A percentile compares a stretch with the other conserved stretches of the same genome.
Conservation (phyloP, 2,329 filamentous ascomycete species). For the Claviceps purpurea region DNA sequence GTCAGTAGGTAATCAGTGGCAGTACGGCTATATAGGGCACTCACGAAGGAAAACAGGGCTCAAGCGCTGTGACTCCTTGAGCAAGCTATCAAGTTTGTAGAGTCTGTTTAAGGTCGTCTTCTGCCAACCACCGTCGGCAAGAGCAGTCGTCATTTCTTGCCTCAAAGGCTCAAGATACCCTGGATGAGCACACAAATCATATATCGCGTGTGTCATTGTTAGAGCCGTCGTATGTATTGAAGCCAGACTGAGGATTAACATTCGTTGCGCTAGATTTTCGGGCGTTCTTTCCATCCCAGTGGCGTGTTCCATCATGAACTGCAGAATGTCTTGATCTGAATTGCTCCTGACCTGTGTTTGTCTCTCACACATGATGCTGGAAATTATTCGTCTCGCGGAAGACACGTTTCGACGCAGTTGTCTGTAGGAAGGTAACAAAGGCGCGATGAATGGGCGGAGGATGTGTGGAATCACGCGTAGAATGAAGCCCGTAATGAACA, state of each 20-base stretch:
- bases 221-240: constrained; percentile 30
- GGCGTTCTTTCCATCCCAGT: constrained; percentile 20
- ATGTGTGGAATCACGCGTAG: constrained; percentile 5
- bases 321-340: constrained; percentile 13
- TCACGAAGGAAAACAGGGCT: background rate
- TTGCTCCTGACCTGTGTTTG: background rate
- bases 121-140: constrained; percentile 21
- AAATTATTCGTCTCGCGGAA: background rate
- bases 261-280: constrained; percentile 49
- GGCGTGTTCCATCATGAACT: constrained; percentile 28
- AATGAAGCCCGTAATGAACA: constrained; percentile 5
- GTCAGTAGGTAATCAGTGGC: background rate
- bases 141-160: constrained; percentile 25
- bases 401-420: background rate
- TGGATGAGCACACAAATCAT: constrained; percentile 24
- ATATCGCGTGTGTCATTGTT: constrained; percentile 21
- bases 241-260: constrained; percentile 56
- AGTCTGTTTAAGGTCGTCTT: constrained; percentile 21
- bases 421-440: constrained; percentile 3
- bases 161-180: constrained; percentile 26
- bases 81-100: background rate
- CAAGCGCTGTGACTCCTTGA: constrained; percentile 3
- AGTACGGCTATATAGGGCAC: background rate
- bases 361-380: background rate
- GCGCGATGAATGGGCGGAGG: constrained; percentile 3